Base-by-base conservation (phyloP, 1,284 basidiomycete genomes). In the Anthracocystis panici-leucophaei region DNA sequence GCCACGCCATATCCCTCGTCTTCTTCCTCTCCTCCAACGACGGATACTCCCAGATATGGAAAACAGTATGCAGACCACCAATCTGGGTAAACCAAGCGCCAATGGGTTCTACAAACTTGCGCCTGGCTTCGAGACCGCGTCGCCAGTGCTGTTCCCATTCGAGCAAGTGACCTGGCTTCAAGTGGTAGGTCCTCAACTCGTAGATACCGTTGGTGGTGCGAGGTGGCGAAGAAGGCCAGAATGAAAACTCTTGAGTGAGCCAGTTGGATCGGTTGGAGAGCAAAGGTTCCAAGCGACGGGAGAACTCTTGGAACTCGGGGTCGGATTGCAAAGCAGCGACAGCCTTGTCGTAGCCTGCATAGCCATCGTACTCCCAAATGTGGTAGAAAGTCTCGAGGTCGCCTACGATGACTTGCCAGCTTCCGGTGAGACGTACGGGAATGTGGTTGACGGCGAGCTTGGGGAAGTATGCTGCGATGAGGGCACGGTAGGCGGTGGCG, bases 61-160 rank as follows among this genome's bases (percentile, higher is more conserved):
- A 78, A 2, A 84, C 83, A 31, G 80, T 83, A 61, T 84, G 83
- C 63, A 84, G 58, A 0, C 74, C 73, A 20, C 83, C 83, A 16
- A 84, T 79, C 64, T 82, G 80, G 27, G 79, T 80, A 49, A 84
- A 84, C 80, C 79, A 84, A 0, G 83, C 83, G 12, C 80, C 83
- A 44, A 83, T 75, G 16, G 83, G 83, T 49, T 84, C 79, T 14
- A 79, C 80, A 49, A 78, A 84, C 50, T 75, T 73, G 23, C 78
- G 61, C 9, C 83, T 77, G 1, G 83, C 83, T 46, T 84, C 83
- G 49, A 84, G 67, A 14, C 83, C 83, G 23, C 77, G 65, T 56
- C 81, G 75, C 82, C 83, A 84, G 67, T 82, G 75, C 53, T 78
- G 72, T 49, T 82, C 81, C 83, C 82, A 83, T 45, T 84, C 81